phyloP scores from a whole-genome alignment of 1,284 basidiomycete species.

The Ceratobasidium papillatum region DNA sequence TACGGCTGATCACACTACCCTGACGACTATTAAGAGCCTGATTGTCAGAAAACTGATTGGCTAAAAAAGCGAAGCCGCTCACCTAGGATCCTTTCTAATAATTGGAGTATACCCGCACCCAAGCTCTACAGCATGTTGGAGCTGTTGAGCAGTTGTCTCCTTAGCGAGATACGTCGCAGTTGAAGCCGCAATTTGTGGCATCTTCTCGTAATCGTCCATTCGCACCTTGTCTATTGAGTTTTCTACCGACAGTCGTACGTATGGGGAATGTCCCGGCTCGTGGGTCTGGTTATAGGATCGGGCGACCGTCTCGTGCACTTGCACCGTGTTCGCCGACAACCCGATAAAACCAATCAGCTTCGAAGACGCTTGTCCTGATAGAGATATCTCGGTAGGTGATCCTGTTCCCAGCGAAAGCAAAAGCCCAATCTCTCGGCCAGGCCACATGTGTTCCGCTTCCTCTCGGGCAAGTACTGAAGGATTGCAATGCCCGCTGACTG shows the following conservation, averaged over 20 bases:
- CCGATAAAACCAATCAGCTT: constrained; percentile 12
- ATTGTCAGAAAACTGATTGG: neutral
- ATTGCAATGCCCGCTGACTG: constrained; percentile 26
- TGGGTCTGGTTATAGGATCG: neutral
- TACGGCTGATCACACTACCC: neutral
- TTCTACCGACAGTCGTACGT: constrained; percentile 15
- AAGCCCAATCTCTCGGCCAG: constrained; percentile 15
- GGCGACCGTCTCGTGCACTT: constrained; percentile 10
- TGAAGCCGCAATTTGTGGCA: constrained; percentile 8
- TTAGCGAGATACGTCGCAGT: constrained; percentile 15
- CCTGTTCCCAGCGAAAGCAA: constrained; percentile 24
- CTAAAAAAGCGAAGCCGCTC: neutral
- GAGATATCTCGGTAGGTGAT: constrained; percentile 13
- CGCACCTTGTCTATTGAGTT: constrained; percentile 18
- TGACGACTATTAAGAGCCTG: neutral
- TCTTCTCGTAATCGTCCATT: constrained; percentile 16
- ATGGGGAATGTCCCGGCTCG: constrained; percentile 3
- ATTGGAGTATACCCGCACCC: neutral
- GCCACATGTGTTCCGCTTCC: constrained; percentile 16
- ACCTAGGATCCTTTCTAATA: constrained; percentile 1
- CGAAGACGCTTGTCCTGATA: neutral
- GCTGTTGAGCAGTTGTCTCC: neutral
- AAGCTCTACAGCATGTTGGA: constrained; percentile 2
- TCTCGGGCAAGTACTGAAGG: constrained; percentile 15
- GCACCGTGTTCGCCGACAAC: constrained; percentile 12